Base-by-base conservation (phyloP, 495 filamentous ascomycete species). In the Annulohypoxylon stygium region DNA sequence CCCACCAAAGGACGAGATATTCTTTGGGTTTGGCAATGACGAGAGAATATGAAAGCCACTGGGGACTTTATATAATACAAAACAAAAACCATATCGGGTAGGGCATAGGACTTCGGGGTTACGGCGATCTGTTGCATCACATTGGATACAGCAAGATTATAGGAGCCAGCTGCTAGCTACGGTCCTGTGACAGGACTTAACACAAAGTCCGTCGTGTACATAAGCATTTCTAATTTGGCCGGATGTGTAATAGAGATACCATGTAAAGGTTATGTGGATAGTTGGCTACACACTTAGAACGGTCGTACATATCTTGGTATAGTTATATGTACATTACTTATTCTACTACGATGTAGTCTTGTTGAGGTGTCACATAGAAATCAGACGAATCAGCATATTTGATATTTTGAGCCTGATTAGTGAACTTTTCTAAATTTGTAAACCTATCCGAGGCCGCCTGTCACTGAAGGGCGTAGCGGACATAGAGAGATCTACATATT, bases 1-100 rank as follows among this genome's bases (percentile, higher is more conserved):
- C 16, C 78, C 77, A 53, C 85, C 85, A 20, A 73, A 76, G 39
- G 86, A 87, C 67, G 84, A 84, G 66, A 76, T 70, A 6, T 83
- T 81, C 67, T 75, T 63, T 34, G 73, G 76, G 5, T 70, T 78
- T 43, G 55, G 34, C 0, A 34, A 66, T 16, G 59, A 58, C 12
- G 61, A 47, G 47, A 54, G 37, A 18, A 25, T 2, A 51, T 69
- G 55, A 60, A 39, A 47, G 8, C 11, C 33, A 10, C 1, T 66
- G n/a, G 7, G 25, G 20, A 41, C 18, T 50, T 12, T 50, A 12
- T 37, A 37, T 3, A 3, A 16, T 8, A 12, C n/a, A 14, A 26
- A 30, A 53, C 26, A 12, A 33, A 43, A 51, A 33, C 5, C 23
- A 25, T 9, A 37, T 30, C 53, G 11, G 50, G 26, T 9, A 48